phyloP scores from a whole-genome alignment of 768 basidiomycete species.

The Phlegmacium glaucopus region DNA sequence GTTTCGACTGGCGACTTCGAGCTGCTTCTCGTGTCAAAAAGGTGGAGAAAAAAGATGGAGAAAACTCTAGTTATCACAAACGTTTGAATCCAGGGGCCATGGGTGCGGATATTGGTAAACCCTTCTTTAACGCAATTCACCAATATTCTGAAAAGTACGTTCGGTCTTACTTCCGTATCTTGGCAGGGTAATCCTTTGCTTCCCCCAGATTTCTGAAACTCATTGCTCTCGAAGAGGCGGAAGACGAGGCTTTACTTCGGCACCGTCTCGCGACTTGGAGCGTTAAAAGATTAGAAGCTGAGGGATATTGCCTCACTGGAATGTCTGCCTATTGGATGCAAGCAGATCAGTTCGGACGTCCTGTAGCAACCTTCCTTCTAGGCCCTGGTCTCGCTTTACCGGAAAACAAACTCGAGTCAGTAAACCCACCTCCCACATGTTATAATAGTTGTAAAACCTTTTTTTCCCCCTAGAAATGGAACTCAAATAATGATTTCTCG shows the following conservation, averaged over 20 bases:
- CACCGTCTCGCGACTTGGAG: slow-evolving; percentile 71
- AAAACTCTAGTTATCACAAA: slow-evolving; percentile 24
- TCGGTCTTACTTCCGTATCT: neutral
- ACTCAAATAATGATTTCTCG: slow-evolving; percentile 64
- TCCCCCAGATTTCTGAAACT: slow-evolving; percentile 38
- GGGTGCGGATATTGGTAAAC: slow-evolving; percentile 32
- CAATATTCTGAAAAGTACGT: slow-evolving; percentile 55
- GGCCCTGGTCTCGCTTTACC: slow-evolving; percentile 64
- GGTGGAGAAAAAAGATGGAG: slow-evolving; percentile 8
- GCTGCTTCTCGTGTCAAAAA: slow-evolving; percentile 41
- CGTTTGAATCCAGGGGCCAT: slow-evolving; percentile 36
- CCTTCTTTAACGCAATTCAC: slow-evolving; percentile 46
- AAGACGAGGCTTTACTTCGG: slow-evolving; percentile 55
- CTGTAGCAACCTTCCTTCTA: slow-evolving; percentile 60
- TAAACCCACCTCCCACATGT: slow-evolving; percentile 6
- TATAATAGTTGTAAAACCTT: neutral
- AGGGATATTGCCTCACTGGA: slow-evolving; percentile 70
- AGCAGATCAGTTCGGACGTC: slow-evolving; percentile 58
- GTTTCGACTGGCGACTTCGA: slow-evolving; percentile 64
- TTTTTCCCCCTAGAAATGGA: slow-evolving; percentile 50
- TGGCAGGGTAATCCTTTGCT: neutral
- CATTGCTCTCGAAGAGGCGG: slow-evolving; percentile 60
- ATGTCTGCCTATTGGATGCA: slow-evolving; percentile 69
- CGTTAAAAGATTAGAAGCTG: slow-evolving; percentile 51
- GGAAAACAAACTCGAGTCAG: slow-evolving; percentile 70